These are phyloP conservation scores for Populus hybrid DNA, from an alignment of 441 rosid species.

Conservation along the genomic window DNA sequence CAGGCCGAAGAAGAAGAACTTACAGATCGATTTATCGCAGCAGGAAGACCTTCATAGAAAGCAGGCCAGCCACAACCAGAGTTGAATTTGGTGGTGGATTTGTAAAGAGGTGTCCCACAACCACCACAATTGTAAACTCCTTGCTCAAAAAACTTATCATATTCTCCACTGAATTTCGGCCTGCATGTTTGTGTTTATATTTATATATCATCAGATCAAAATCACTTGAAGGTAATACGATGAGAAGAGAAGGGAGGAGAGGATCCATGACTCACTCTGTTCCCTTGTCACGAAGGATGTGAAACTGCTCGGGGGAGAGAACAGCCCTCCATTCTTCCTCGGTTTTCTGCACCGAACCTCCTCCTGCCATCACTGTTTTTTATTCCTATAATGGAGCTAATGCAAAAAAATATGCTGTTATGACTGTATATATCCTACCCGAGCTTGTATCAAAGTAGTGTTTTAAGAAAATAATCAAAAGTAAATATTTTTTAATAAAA, in stretches of 20 bases:
- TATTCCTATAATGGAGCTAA: too few species aligned
- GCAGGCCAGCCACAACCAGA: constrained; percentile 91
- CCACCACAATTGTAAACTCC: background rate
- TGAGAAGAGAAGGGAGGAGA: background rate
- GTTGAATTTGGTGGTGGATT: constrained; percentile 24
- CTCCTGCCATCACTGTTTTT: too few species aligned
- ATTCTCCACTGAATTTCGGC: constrained; percentile 18
- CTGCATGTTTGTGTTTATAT: background rate
- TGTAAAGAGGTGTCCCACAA: too few species aligned
- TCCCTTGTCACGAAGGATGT: constrained; percentile 54
- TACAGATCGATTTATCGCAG: constrained; percentile 55
- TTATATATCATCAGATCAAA: background rate
- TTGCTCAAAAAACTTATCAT: constrained; percentile 10
- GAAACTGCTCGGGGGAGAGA: constrained; percentile 64
- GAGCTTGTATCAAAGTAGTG: too few species aligned
- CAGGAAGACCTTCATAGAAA: constrained; percentile 69
- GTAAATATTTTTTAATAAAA: too few species aligned
- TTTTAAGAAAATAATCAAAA: too few species aligned
- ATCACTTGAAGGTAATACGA: background rate
- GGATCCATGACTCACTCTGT: constrained; percentile 40
- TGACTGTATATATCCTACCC: too few species aligned
- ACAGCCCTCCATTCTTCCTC: constrained; percentile 67
- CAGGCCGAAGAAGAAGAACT: constrained; percentile 17
- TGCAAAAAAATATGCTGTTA: too few species aligned
- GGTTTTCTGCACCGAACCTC: constrained; percentile 31